Conservation (phyloP, 192 early-diverging fungal genomes). For the Chytriomyces sp. region DNA sequence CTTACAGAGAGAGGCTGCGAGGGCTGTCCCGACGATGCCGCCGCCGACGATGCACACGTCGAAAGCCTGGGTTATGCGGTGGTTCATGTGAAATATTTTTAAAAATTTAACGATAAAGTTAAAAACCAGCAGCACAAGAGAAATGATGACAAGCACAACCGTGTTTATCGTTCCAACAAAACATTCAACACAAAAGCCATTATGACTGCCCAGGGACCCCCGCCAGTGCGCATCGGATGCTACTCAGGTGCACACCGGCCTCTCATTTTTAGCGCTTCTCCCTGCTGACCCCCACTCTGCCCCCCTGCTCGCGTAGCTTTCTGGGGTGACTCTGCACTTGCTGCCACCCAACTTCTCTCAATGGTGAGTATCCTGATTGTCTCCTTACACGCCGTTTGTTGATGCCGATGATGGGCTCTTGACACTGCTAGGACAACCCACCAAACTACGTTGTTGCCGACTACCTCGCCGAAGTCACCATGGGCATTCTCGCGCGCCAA, state of each 20-base stretch:
- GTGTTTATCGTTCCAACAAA: too few species aligned
- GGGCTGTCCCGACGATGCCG: constrained; percentile 85
- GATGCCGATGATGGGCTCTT: neutral
- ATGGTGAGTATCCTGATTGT: constrained; percentile 48
- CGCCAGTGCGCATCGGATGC: constrained; percentile 63
- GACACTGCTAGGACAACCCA: constrained; percentile 21
- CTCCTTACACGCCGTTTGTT: neutral
- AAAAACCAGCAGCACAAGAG: too few species aligned
- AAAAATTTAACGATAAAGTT: too few species aligned
- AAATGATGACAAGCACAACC: too few species aligned
- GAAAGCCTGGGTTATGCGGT: neutral
- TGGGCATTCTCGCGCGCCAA: constrained; percentile 69
- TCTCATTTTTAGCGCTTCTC: neutral
- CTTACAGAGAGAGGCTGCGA: constrained; percentile 79
- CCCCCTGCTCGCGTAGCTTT: constrained; percentile 44
- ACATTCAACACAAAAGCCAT: too few species aligned
- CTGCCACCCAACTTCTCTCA: constrained; percentile 61
- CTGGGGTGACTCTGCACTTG: constrained; percentile 64
- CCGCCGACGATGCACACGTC: constrained; percentile 92
- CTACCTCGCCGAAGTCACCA: constrained; percentile 74
- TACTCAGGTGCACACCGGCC: constrained; percentile 35
- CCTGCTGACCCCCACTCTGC: neutral
- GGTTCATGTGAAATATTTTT: neutral
- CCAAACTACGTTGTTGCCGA: constrained; percentile 65
- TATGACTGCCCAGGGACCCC: neutral